These are phyloP conservation scores for Picea abies DNA, from an alignment of 83 land plant genomes.

Conservation along the genomic window DNA sequence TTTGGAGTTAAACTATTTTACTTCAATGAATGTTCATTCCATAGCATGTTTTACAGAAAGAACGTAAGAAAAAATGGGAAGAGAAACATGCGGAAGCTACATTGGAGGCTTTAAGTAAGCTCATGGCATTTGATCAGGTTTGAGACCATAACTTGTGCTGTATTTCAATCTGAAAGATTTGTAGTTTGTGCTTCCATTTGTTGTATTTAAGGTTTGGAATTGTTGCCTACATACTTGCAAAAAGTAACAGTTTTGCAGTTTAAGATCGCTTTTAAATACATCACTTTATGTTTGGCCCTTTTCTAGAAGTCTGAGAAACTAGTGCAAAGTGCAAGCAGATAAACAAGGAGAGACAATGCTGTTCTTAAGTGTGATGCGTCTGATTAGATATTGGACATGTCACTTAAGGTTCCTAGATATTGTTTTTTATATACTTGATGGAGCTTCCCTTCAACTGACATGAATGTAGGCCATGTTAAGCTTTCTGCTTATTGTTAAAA, in stretches of 20 bases:
- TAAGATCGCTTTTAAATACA: background rate
- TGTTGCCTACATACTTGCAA: background rate
- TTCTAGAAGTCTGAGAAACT: background rate
- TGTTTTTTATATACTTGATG: no score
- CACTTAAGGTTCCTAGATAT: no score
- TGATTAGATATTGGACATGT: no score
- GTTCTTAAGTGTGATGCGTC: background rate
- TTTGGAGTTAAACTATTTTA: background rate
- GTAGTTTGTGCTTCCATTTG: background rate
- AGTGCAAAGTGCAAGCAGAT: background rate
- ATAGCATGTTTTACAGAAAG: conserved; percentile 52
- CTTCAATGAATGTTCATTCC: conserved; percentile 1
- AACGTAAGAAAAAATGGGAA: conserved; percentile 94
- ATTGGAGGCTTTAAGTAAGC: conserved; percentile 69
- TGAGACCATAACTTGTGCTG: background rate
- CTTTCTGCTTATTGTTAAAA: no score
- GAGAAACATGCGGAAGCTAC: conserved; percentile 81
- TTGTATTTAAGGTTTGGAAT: background rate
- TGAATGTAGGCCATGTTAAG: no score
- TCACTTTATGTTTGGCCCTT: background rate
- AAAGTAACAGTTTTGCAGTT: background rate
- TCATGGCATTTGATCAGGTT: conserved; percentile 89
- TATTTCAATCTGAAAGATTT: background rate
- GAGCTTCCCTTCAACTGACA: no score
- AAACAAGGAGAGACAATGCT: background rate